These are phyloP conservation scores for Penicillium sp. DNA, from an alignment of 2,329 filamentous ascomycete genomes.

Conservation along the genomic window DNA sequence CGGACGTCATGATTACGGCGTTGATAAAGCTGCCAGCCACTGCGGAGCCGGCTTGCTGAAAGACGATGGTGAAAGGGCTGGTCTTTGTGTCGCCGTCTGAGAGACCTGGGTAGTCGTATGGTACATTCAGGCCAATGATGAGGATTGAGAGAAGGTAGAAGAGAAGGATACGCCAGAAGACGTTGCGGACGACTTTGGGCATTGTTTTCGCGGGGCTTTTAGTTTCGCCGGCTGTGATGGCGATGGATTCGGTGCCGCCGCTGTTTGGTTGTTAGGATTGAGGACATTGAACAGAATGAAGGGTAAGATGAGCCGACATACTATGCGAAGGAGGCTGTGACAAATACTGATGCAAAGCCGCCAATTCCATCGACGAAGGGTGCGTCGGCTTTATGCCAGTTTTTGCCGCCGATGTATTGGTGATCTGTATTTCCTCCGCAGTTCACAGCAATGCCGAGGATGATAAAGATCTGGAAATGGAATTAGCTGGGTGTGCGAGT, in stretches of 20 bases:
- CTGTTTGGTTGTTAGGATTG: conserved; percentile 17
- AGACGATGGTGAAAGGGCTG: conserved; percentile 54
- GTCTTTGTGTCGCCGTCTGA: conserved; percentile 39
- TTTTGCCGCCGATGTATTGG: conserved; percentile 50
- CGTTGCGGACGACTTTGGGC: conserved; percentile 56
- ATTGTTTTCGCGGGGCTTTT: conserved; percentile 54
- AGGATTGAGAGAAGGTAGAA: conserved; percentile 48
- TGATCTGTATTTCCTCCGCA: conserved; percentile 48
- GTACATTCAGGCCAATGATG: conserved; percentile 52
- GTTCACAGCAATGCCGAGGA: conserved; percentile 54
- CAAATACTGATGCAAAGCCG: conserved; percentile 57
- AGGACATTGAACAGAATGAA: background rate
- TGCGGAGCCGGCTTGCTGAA: conserved; percentile 49
- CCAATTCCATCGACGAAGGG: conserved; percentile 59
- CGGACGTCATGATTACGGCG: conserved; percentile 52
- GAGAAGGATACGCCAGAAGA: conserved; percentile 55
- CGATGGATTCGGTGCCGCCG: conserved; percentile 56
- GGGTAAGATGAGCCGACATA: conserved; percentile 15
- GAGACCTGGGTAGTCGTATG: conserved; percentile 46
- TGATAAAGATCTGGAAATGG: conserved; percentile 46
- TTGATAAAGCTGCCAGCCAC: conserved; percentile 53
- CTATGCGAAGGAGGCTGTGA: conserved; percentile 55
- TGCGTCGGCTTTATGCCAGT: conserved; percentile 52
- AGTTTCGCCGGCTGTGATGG: conserved; percentile 59
- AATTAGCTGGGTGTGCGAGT: conserved; percentile 12